Conservation (phyloP, 1,284 basidiomycete species). For the Trichosporon asahii region DNA sequence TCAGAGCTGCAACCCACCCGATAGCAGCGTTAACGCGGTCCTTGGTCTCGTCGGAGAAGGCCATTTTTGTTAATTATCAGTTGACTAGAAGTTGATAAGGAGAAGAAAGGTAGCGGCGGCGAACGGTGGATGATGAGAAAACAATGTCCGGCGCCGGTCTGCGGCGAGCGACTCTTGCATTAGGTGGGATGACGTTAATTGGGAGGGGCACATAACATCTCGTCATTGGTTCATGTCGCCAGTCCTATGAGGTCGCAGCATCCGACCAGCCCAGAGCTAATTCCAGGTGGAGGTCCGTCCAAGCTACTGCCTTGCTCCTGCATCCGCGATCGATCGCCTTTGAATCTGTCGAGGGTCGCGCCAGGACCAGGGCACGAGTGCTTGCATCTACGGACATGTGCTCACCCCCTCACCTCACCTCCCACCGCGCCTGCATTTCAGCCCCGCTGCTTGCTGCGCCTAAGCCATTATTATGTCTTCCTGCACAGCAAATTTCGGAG, state of each 20-base stretch:
- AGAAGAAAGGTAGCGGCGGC: not conserved
- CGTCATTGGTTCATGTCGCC: not conserved
- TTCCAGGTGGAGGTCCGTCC: not conserved
- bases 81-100: not conserved
- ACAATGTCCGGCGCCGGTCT: not conserved
- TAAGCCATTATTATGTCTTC: not conserved
- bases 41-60: slow-evolving; percentile 53
- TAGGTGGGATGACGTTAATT: not conserved
- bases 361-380: not conserved
- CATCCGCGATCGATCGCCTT: not conserved
- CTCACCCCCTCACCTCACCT: not conserved
- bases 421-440: not conserved
- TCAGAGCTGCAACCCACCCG: slow-evolving; percentile 33
- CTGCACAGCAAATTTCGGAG: not conserved
- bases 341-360: not conserved
- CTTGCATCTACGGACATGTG: not conserved
- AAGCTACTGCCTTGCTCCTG: not conserved
- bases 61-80: slow-evolving; percentile 32
- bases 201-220: not conserved
- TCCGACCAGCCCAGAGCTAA: not conserved
- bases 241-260: not conserved
- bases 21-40: slow-evolving; percentile 51
- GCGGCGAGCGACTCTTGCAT: too few relatives aligned
- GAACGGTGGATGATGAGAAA: not conserved
- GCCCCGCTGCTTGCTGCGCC: not conserved